These are phyloP conservation scores for Dalbergia oliveri DNA, from an alignment of 306 rosid species.

Conservation along the genomic window DNA sequence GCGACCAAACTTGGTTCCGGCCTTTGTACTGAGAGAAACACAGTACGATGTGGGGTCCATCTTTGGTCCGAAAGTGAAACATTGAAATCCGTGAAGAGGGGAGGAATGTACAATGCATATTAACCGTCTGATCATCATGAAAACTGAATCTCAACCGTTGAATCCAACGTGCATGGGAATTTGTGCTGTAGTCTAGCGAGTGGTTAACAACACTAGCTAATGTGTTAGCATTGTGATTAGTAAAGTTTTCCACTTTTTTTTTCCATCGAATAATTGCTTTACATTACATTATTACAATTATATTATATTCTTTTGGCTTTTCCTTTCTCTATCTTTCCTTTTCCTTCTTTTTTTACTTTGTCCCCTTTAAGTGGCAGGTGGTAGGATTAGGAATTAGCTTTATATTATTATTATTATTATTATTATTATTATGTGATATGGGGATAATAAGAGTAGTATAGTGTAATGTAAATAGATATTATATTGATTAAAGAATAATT, in stretches of 20 bases:
- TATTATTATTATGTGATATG: not conserved
- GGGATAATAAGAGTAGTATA: not conserved
- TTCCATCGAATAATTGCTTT: slow-evolving; percentile 46
- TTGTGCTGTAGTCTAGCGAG: slow-evolving; percentile 49
- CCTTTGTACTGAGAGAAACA: slow-evolving; percentile 61
- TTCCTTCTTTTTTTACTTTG: not conserved
- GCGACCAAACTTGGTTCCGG: slow-evolving; percentile 90
- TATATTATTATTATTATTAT: not conserved
- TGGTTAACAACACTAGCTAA: slow-evolving; percentile 30
- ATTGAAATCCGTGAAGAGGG: slow-evolving; percentile 61
- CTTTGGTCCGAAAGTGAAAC: slow-evolving; percentile 70
- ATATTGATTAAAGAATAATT: not conserved
- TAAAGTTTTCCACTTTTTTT: slow-evolving; percentile 34
- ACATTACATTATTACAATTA: not conserved
- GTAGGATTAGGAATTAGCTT: slow-evolving; percentile 20
- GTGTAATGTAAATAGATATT: not conserved
- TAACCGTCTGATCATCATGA: slow-evolving; percentile 35
- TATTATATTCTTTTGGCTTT: slow-evolving; percentile 31
- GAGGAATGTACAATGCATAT: not conserved
- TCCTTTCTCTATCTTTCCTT: not conserved
- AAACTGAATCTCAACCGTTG: slow-evolving; percentile 35
- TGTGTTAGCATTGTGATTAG: slow-evolving; percentile 35
- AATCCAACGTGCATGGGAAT: slow-evolving; percentile 47
- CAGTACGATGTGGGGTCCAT: slow-evolving; percentile 67
- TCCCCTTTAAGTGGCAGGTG: not conserved